These are phyloP conservation scores for Aphanomyces stellatus DNA, from an alignment of 352 stramenopile species.

Conservation along the genomic window DNA sequence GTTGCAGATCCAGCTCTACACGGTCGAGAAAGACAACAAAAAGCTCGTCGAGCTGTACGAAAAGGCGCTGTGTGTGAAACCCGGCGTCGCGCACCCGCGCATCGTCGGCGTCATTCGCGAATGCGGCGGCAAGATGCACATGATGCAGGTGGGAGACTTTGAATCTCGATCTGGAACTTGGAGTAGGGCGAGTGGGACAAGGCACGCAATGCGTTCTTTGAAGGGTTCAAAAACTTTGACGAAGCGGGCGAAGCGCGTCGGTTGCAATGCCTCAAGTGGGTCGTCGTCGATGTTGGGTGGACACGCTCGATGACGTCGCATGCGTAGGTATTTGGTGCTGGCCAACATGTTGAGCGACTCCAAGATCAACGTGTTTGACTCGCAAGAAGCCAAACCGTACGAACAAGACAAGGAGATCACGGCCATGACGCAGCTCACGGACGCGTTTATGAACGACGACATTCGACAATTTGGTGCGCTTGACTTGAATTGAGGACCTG, in stretches of 20 bases:
- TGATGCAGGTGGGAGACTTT: slow-evolving; percentile 62
- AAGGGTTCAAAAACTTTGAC: slow-evolving; percentile 95
- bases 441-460: slow-evolving; percentile 92
- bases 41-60: slow-evolving; percentile 91
- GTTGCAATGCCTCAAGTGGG: slow-evolving; percentile 91
- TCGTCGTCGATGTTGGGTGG: not conserved
- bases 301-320: not conserved
- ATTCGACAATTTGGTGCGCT: slow-evolving; percentile 86
- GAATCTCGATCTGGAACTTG: not conserved
- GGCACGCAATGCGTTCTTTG: slow-evolving; percentile 90
- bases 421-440: slow-evolving; percentile 93
- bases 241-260: slow-evolving; percentile 89
- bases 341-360: slow-evolving; percentile 93
- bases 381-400: slow-evolving; percentile 87
- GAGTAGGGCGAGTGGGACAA: slow-evolving; percentile 86
- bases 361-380: slow-evolving; percentile 94
- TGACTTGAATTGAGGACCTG: too few species aligned
- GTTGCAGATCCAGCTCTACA: slow-evolving; percentile 91
- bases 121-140: slow-evolving; percentile 94
- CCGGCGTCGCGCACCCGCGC: slow-evolving; percentile 83
- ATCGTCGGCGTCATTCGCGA: slow-evolving; percentile 94
- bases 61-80: slow-evolving; percentile 84
- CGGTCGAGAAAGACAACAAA: slow-evolving; percentile 89
- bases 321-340: slow-evolving; percentile 64
- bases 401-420: slow-evolving; percentile 93